phyloP scores from a whole-genome alignment of 768 basidiomycete species.

The Boletus speciosus region DNA sequence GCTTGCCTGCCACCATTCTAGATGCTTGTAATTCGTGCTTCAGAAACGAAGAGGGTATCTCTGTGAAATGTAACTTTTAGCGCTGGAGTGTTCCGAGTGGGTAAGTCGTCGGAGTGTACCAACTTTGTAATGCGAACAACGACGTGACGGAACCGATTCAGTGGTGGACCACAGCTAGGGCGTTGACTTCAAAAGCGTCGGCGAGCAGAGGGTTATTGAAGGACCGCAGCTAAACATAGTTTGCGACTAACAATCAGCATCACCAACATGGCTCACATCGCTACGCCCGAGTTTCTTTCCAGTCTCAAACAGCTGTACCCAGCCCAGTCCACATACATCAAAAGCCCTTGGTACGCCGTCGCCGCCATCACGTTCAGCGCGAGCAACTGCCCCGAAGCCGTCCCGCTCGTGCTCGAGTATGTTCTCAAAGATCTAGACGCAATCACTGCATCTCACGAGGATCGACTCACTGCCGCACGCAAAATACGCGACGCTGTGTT shows the following conservation, averaged over 20 bases:
- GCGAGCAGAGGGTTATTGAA: not conserved
- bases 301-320: slow-evolving; percentile 48
- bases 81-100: not conserved
- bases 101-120: not conserved
- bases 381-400: slow-evolving; percentile 56
- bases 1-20: slow-evolving; percentile 24
- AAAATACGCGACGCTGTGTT: slow-evolving; percentile 62
- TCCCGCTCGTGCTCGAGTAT: slow-evolving; percentile 51
- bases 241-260: not conserved
- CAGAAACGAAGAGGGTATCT: not conserved
- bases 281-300: slow-evolving; percentile 41
- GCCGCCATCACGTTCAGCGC: slow-evolving; percentile 55
- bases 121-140: not conserved
- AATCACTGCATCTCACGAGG: slow-evolving; percentile 27
- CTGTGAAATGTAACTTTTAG: not conserved
- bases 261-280: slow-evolving; percentile 24
- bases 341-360: slow-evolving; percentile 59
- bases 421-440: slow-evolving; percentile 44
- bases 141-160: not conserved
- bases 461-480: slow-evolving; percentile 44
- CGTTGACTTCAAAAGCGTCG: not conserved
- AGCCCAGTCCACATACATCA: slow-evolving; percentile 15
- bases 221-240: not conserved
- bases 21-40: not conserved
- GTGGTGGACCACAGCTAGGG: not conserved